Base-by-base conservation (phyloP, 441 rosid species). In the Aleurites moluccanus region DNA sequence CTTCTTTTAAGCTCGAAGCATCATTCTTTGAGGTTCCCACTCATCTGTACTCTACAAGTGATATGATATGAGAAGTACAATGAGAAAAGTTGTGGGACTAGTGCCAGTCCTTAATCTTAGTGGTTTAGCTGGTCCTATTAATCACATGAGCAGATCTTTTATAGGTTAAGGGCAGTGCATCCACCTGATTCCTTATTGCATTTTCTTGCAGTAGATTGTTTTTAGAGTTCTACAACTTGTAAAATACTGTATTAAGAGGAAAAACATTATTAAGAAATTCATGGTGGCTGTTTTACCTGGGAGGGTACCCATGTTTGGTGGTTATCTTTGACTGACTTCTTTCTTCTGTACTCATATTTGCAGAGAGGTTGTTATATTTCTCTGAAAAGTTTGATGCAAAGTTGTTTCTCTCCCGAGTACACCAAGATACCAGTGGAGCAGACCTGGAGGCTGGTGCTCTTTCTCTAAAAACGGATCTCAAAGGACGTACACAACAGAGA, bases 401-500 rank as follows among this genome's bases (percentile, higher is more conserved):
- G 93, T 80, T 93, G 82, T 96, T 96, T 83, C 85, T 96, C 59
- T 87, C 99, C 57, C 97, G 96, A 75, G 85, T 93, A 65, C 98
- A 96, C 81, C 94, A 88, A 85, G 83, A 79, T 70, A 89, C 99
- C 50, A 78, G 85, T 78, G 87, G 93, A 70, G 94, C 96, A 65
- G 99, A 92, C 80, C 83, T 93, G 82, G 99, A 93, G 86, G 84
- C 84, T 66, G 97, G 98, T 79, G 92, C 99, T 66, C 97, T 90
- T 85, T 91, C 91, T 84, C 85, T 96, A 50, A 96, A 93, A 88
- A 91, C 94, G 79, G 97, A 96, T 86, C 91, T 96, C 60, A 86
- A 88, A 83, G 99, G 99, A 63, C 90, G 97, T 79, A 91, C 95
- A 75, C 90, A 88, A 73, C 98, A 96, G 79, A 88, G 95, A 79